Conservation (phyloP, 2,329 filamentous ascomycete genomes). For the Lithohypha guttulata region DNA sequence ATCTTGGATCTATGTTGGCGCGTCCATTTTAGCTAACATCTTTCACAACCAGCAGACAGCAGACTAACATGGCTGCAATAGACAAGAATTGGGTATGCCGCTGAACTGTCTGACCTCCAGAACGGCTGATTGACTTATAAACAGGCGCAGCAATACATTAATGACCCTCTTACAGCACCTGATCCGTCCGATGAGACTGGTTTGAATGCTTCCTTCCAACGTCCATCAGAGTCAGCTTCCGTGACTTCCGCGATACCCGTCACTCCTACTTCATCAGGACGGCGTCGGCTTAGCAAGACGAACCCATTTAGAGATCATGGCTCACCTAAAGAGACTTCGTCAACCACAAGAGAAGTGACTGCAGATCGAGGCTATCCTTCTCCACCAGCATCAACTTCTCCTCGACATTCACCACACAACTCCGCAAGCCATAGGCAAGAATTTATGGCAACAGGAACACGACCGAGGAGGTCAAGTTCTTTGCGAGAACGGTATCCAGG, state of each 20-base stretch:
- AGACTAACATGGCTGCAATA: slow-evolving; percentile 25
- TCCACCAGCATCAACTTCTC: slow-evolving; percentile 46
- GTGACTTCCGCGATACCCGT: slow-evolving; percentile 11
- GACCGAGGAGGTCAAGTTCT: slow-evolving; percentile 37
- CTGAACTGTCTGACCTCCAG: background rate
- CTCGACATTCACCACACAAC: slow-evolving; percentile 26
- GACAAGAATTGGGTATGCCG: slow-evolving; percentile 43
- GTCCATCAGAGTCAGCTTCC: slow-evolving; percentile 1
- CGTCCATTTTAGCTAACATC: no score
- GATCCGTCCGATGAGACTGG: slow-evolving; percentile 59
- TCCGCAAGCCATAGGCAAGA: slow-evolving; percentile 18
- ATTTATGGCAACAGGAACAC: slow-evolving; percentile 12
- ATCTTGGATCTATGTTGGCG: no score
- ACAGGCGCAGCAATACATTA: slow-evolving; percentile 55
- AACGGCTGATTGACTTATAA: slow-evolving; percentile 1
- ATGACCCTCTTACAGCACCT: slow-evolving; percentile 58
- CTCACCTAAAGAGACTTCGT: slow-evolving; percentile 3
- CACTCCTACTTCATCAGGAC: slow-evolving; percentile 5
- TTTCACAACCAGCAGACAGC: no score
- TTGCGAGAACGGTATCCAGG: slow-evolving; percentile 18
- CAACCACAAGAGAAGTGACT: slow-evolving; percentile 5
- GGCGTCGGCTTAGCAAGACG: slow-evolving; percentile 15
- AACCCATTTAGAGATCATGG: slow-evolving; percentile 16
- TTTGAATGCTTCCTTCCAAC: slow-evolving; percentile 45
- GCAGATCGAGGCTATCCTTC: slow-evolving; percentile 31